Evolutionary conservation across 2,329 filamentous ascomycete genomes (phyloP).

Genomic region (Epichloe elymi): DNA sequence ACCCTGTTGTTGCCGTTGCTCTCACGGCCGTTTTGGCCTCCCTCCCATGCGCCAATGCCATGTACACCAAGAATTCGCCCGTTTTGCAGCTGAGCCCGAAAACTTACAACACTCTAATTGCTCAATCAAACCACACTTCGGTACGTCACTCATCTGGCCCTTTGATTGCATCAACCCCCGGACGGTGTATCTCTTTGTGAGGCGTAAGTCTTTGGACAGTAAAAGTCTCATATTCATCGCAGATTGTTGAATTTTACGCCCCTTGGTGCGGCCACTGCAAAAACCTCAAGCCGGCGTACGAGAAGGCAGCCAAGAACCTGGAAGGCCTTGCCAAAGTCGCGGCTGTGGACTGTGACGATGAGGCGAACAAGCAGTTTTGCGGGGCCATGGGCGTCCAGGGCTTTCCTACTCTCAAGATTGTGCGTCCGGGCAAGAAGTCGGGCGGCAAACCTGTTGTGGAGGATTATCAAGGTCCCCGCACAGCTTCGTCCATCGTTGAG

Average conservation of each 20-base stretch:
- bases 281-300: slow-evolving; percentile 93
- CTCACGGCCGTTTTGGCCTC: slow-evolving; percentile 47
- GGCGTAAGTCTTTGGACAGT: not conserved
- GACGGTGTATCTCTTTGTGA: not conserved
- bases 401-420: slow-evolving; percentile 91
- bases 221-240: slow-evolving; percentile 1
- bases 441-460: slow-evolving; percentile 66
- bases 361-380: slow-evolving; percentile 81
- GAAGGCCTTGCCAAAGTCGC: slow-evolving; percentile 90
- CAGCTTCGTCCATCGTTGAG: slow-evolving; percentile 77
- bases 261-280: slow-evolving; percentile 98
- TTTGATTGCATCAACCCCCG: not conserved
- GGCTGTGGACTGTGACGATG: slow-evolving; percentile 89
- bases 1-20: slow-evolving; percentile 32
- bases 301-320: slow-evolving; percentile 82
- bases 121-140: slow-evolving; percentile 81
- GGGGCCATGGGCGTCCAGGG: slow-evolving; percentile 77
- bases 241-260: slow-evolving; percentile 79
- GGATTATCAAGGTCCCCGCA: slow-evolving; percentile 77
- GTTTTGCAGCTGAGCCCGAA: slow-evolving; percentile 72
- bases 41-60: slow-evolving; percentile 50
- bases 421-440: slow-evolving; percentile 70
- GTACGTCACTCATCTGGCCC: slow-evolving; percentile 37
- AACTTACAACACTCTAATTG: slow-evolving; percentile 71
- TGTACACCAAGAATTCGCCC: slow-evolving; percentile 79